Evolutionary conservation across 371 early-diverging fungal genomes (phyloP), one percentile per base, ranked within the genome.

Genomic region (Zychaea mexicana): DNA sequence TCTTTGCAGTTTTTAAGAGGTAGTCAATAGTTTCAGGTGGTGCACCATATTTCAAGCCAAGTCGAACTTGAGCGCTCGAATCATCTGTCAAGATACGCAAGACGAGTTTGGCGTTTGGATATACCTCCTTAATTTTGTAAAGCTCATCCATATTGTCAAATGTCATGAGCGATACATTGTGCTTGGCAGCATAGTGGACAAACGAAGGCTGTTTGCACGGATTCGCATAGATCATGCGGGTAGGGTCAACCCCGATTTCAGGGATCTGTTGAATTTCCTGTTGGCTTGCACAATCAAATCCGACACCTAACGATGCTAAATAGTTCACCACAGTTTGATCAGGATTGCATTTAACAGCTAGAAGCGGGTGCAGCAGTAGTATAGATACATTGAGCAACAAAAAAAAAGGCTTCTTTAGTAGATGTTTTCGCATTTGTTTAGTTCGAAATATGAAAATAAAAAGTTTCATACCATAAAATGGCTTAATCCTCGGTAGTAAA

Each of bases 81-180:
- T 97, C 98, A 73, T 98, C 99, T 2, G 96, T 89, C 64, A 96
- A 82, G 70, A 98, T 93, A 59, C 98, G 95, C 54, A 98, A 80
- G 22, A 98, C 91, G 54, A 96, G 79, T 66, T 92, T 84, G 24
- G 96, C 96, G 53, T 88, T 81, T 57, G 96, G 96, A 69, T 88
- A 86, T 62, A 80, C 68, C 60, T 78, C 79, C 76, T 93, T 90
- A 70, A 98, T 90, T 85, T 98, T 98, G 83, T 87, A 80, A 24
- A 98, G 88, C 76, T 98, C 98, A 73, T 97, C 96, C 3, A 88
- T 89, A 76, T 97, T 98, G 81, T 98, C 98, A 78, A 98, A 97
- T 24, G 98, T 98, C 94, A 97, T 94, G 85, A 92, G 86, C 59
- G 77, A 71, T 22, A 98, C 94, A 65, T 88, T 86, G 52, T 88